phyloP scores from a whole-genome alignment of 345 rosid species.

The Odontarrhena argentea region DNA sequence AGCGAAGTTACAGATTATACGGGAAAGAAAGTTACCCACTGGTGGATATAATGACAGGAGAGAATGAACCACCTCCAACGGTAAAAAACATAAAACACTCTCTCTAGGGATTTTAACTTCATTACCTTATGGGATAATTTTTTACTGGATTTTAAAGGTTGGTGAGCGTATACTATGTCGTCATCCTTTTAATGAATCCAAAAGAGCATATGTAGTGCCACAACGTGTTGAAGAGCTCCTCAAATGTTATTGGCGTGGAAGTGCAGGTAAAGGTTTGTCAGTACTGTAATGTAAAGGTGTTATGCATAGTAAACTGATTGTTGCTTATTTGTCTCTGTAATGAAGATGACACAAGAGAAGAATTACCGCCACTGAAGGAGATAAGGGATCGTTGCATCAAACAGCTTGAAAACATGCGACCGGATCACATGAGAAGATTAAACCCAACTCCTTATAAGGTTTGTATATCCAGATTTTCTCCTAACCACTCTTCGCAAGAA shows the following conservation, averaged over 20 bases:
- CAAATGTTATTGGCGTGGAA: constrained; percentile 91
- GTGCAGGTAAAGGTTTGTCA: constrained; percentile 53
- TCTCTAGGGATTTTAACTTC: neutral
- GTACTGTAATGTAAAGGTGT: neutral
- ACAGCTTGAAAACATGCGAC: constrained; percentile 85
- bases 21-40: constrained; percentile 88
- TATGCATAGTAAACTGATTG: neutral
- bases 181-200: constrained; percentile 94
- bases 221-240: constrained; percentile 82
- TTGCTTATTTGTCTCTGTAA: neutral
- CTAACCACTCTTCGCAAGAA: neutral
- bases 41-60: constrained; percentile 94
- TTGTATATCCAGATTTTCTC: neutral
- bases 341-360: constrained; percentile 65
- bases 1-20: constrained; percentile 70
- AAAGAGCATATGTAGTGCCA: constrained; percentile 95
- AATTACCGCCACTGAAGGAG: constrained; percentile 63
- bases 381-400: constrained; percentile 77
- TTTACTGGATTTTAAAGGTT: constrained; percentile 46
- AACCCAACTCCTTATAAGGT: constrained; percentile 98
- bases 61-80: constrained; percentile 85
- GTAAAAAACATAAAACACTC: constrained; percentile 36
- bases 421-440: constrained; percentile 91
- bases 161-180: constrained; percentile 91
- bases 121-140: neutral